Evolutionary conservation across 495 filamentous ascomycete species (phyloP).

Genomic region (Trichodelitschia bisporula): DNA sequence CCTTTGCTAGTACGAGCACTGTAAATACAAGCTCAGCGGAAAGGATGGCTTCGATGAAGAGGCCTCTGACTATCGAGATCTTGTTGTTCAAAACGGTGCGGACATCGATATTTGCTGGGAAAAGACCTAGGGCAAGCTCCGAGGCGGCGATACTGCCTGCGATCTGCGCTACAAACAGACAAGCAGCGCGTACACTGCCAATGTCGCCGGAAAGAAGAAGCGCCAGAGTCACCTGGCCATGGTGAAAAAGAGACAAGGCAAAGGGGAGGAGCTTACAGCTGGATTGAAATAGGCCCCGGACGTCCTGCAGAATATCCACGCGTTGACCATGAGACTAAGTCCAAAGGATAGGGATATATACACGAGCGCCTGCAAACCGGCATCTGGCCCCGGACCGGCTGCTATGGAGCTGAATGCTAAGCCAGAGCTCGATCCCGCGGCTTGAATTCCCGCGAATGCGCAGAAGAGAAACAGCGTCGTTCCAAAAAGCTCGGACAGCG

Average conservation of each 20-base stretch:
- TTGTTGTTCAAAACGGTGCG: slow-evolving; percentile 30
- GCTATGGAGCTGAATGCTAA: too few species aligned
- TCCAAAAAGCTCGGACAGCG: slow-evolving; percentile 10
- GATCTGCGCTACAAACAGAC: slow-evolving; percentile 28
- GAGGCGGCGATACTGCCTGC: slow-evolving; percentile 29
- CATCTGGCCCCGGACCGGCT: too few species aligned
- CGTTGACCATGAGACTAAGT: slow-evolving; percentile 49
- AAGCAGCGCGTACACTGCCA: slow-evolving; percentile 21
- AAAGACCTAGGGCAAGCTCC: slow-evolving; percentile 32
- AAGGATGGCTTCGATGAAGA: slow-evolving; percentile 60
- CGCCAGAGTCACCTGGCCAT: slow-evolving; percentile 35
- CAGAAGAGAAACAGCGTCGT: slow-evolving; percentile 13
- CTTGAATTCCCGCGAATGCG: slow-evolving; percentile 8
- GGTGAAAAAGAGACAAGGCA: background rate
- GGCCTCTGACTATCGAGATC: slow-evolving; percentile 33
- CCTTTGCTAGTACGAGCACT: slow-evolving; percentile 57
- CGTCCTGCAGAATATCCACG: slow-evolving; percentile 63
- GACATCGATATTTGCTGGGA: slow-evolving; percentile 29
- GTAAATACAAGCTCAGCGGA: slow-evolving; percentile 52
- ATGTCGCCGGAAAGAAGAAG: slow-evolving; percentile 30
- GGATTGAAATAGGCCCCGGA: slow-evolving; percentile 68
- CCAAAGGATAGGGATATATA: slow-evolving; percentile 53
- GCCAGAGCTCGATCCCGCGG: too few species aligned
- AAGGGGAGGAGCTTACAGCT: slow-evolving; percentile 20
- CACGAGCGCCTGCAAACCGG: too few species aligned